Evolutionary conservation across 164 flowering plant genomes (phyloP).

Genomic region (Protea cynaroides): DNA sequence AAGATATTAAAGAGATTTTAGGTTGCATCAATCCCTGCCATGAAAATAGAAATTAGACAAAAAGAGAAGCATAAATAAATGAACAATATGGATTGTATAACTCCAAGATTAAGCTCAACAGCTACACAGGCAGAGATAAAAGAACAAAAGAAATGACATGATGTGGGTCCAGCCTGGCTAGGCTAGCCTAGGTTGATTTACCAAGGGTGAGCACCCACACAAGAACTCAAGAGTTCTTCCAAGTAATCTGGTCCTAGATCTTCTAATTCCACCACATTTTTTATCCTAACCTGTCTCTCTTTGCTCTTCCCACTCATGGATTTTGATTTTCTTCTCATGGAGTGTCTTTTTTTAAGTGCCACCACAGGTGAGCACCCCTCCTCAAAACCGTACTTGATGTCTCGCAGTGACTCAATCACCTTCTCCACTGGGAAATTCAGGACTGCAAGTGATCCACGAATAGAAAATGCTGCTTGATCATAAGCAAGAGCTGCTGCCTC

Average conservation of each 20-base stretch:
- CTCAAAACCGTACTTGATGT: slow-evolving; percentile 24
- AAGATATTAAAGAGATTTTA: too few species aligned
- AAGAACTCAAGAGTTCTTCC: slow-evolving; percentile 46
- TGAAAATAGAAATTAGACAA: too few species aligned
- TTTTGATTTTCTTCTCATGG: slow-evolving; percentile 30
- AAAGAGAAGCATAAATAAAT: too few species aligned
- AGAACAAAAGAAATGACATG: not conserved
- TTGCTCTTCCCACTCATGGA: slow-evolving; percentile 8
- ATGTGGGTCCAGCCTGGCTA: too few species aligned
- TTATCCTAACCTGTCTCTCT: slow-evolving; percentile 14
- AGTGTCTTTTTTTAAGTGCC: slow-evolving; percentile 50
- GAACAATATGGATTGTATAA: not conserved
- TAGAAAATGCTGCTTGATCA: slow-evolving; percentile 60
- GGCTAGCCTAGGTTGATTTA: not conserved
- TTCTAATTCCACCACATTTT: slow-evolving; percentile 48
- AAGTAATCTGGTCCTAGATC: slow-evolving; percentile 59
- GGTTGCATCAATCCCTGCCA: too few species aligned
- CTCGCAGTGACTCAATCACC: slow-evolving; percentile 42
- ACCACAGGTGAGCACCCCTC: slow-evolving; percentile 54
- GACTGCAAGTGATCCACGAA: slow-evolving; percentile 44
- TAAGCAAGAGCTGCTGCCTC: slow-evolving; percentile 75
- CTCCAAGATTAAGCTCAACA: not conserved
- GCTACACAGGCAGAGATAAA: not conserved
- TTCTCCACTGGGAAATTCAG: slow-evolving; percentile 54
- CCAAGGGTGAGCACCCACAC: slow-evolving; percentile 12